Base-by-base conservation (phyloP, 1,284 basidiomycete genomes). In the Ganoderma leucocontextum region DNA sequence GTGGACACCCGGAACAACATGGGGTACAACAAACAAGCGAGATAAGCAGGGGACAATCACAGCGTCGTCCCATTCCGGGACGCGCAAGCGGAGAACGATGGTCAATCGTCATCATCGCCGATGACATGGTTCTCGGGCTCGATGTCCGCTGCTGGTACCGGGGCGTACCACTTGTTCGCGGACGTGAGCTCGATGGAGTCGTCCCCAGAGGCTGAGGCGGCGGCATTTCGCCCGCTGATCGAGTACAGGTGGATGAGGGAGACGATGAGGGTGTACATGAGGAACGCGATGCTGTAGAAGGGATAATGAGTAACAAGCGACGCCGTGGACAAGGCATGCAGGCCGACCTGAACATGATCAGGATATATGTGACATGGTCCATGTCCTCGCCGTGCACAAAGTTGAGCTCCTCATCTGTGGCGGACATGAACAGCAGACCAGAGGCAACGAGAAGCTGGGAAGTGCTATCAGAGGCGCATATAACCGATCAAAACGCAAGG, bases 341-440 rank as follows among this genome's bases (percentile, higher is more conserved):
- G 55, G 35, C 82, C 62, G 60, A 90, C 88, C 93, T 95, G 80
- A 92, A 94, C 84, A 95, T 91, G 76, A 93, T 91, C 9, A 96
- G 83, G 55, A 93, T 85, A 75, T 97, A 97, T 0, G 95, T 94
- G 72, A 96, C 94, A 76, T 96, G 94, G 77, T 96, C 95, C 88
- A 96, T 92, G 61, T 87, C 91, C 41, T 84, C 82, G 33, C 86
- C 86, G 73, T 93, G 84, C 15, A 91, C 88, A 70, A 86, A 91
- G 41, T 85, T 76, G 52, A 97, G 82, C 78, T 97, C 94, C 81
- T 98, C 95, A 78, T 97, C 95, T 0, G 96, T 97, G 0, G 91
- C 95, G 15, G 93, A 93, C 87, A 97, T 95, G 84, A 97, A 97
- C 13, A 95, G 81, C 1, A 95, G 75, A 35, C 60, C 91, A 53